Evolutionary conservation across 768 basidiomycete species (phyloP).

Genomic region (Lactarius akahatsu): DNA sequence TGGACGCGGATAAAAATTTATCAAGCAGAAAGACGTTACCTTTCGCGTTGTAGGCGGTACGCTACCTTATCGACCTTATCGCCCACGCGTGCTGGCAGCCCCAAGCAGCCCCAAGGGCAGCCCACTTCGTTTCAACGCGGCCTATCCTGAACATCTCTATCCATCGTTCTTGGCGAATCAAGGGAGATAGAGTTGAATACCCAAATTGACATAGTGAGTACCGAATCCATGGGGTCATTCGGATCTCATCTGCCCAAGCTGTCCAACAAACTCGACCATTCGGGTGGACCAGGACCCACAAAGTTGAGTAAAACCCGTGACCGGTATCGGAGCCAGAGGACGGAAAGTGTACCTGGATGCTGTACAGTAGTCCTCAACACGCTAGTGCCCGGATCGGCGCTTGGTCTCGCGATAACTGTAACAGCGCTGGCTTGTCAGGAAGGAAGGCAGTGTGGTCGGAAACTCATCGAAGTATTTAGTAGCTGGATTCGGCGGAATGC

Average conservation of each 20-base stretch:
- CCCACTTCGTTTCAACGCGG: constrained; percentile 17
- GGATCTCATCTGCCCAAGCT: not conserved
- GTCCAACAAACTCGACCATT: constrained; percentile 10
- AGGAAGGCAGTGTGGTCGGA: constrained; percentile 1
- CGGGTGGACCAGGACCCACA: constrained; percentile 12
- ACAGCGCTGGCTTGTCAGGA: not conserved
- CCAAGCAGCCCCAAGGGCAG: no score
- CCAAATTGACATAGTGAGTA: not conserved
- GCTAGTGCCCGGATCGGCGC: not conserved
- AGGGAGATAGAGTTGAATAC: constrained; percentile 2
- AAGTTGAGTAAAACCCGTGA: constrained; percentile 5
- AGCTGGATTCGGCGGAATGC: not conserved
- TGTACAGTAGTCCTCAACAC: not conserved
- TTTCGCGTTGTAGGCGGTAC: constrained; percentile 13
- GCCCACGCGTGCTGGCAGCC: not conserved
- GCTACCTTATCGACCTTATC: not conserved
- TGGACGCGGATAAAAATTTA: constrained; percentile 1
- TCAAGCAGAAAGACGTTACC: constrained; percentile 11
- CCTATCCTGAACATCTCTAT: constrained; percentile 19
- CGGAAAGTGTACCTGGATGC: not conserved
- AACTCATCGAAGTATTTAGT: not conserved
- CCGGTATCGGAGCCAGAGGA: constrained; percentile 13
- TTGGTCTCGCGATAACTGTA: constrained; percentile 9
- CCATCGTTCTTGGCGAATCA: constrained; percentile 9
- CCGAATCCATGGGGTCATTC: not conserved